Evolutionary conservation across 1,139 yeast species (phyloP).

Genomic region (Eremothecium gossypii): DNA sequence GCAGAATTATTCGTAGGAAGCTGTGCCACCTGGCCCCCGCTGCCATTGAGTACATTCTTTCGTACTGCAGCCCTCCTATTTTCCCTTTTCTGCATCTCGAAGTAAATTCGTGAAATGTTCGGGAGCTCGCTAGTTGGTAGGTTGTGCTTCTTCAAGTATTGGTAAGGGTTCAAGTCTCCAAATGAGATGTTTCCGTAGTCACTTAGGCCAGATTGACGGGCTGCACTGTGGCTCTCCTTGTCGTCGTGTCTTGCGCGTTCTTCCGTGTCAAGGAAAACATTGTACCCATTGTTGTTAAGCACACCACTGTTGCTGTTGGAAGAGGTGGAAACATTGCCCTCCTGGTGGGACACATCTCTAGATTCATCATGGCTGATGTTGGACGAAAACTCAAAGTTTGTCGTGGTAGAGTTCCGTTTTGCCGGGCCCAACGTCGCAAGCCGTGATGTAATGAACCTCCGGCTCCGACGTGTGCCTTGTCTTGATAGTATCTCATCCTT

Average conservation of each 20-base stretch:
- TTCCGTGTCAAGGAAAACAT: slow-evolving; percentile 8
- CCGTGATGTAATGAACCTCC: slow-evolving; percentile 25
- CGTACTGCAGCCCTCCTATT: slow-evolving; percentile 23
- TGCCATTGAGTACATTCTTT: slow-evolving; percentile 10
- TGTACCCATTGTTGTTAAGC: slow-evolving; percentile 6
- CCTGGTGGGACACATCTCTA: slow-evolving; percentile 5
- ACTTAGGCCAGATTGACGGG: background rate
- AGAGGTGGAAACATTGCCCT: slow-evolving; percentile 6
- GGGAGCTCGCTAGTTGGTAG: slow-evolving; percentile 32
- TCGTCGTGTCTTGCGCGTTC: slow-evolving; percentile 2
- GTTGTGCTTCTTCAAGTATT: slow-evolving; percentile 30
- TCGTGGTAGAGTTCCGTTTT: slow-evolving; percentile 20
- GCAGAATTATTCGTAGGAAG: background rate
- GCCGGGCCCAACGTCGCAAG: slow-evolving; percentile 32
- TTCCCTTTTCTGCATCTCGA: slow-evolving; percentile 31
- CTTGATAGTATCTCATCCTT: slow-evolving; percentile 24
- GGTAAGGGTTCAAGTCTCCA: slow-evolving; percentile 33
- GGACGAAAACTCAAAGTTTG: slow-evolving; percentile 12
- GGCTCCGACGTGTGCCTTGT: slow-evolving; percentile 28
- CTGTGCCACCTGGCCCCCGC: background rate
- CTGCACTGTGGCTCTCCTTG: slow-evolving; percentile 1
- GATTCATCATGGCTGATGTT: slow-evolving; percentile 7
- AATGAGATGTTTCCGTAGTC: slow-evolving; percentile 25
- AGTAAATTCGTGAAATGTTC: slow-evolving; percentile 29
- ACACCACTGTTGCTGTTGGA: slow-evolving; percentile 5